Percentiles rank a stretch among this genome's conserved stretches.
Evolutionary conservation across 2,329 filamentous ascomycete genomes (phyloP).

Genomic region (Polychaeton citri): DNA sequence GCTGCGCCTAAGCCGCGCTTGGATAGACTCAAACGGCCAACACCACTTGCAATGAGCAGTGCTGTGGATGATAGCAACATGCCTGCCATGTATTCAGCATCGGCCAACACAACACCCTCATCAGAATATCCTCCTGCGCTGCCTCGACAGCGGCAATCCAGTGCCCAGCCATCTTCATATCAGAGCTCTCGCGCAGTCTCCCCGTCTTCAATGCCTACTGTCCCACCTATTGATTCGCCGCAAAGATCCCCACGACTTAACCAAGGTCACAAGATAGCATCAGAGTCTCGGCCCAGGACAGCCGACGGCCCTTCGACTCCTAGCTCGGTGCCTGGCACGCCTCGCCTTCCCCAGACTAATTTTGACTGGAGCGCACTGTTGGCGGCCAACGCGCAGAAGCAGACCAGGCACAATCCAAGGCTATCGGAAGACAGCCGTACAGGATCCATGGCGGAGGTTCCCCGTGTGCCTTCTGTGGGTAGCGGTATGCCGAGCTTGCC

Average conservation of each 20-base stretch:
- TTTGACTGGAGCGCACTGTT: slow-evolving; percentile 15
- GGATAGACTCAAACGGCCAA: slow-evolving; percentile 13
- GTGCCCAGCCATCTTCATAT: not conserved
- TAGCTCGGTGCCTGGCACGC: slow-evolving; percentile 7
- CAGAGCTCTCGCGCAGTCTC: not conserved
- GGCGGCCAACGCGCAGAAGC: slow-evolving; percentile 2
- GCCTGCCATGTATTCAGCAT: slow-evolving; percentile 4
- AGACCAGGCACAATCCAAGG: slow-evolving; percentile 2
- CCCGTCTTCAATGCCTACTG: not conserved
- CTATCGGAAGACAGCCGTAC: slow-evolving; percentile 3
- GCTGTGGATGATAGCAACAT: slow-evolving; percentile 11
- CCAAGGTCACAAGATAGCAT: not conserved
- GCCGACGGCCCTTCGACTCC: slow-evolving; percentile 12
- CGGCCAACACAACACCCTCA: slow-evolving; percentile 1
- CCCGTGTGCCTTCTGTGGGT: not conserved
- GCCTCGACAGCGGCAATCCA: not conserved
- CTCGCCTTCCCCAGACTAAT: slow-evolving; percentile 17
- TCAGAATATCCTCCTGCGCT: not conserved
- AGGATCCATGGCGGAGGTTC: slow-evolving; percentile 4
- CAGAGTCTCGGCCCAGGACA: slow-evolving; percentile 11
- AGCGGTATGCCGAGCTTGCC: not conserved
- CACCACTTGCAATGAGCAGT: slow-evolving; percentile 13
- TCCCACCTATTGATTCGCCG: not conserved
- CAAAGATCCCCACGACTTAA: not conserved
- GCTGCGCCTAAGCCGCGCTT: slow-evolving; percentile 10